Evolutionary conservation across 2,329 filamentous ascomycete genomes (phyloP), one percentile per base, ranked within the genome.

Genomic region (Xylaria sp.): DNA sequence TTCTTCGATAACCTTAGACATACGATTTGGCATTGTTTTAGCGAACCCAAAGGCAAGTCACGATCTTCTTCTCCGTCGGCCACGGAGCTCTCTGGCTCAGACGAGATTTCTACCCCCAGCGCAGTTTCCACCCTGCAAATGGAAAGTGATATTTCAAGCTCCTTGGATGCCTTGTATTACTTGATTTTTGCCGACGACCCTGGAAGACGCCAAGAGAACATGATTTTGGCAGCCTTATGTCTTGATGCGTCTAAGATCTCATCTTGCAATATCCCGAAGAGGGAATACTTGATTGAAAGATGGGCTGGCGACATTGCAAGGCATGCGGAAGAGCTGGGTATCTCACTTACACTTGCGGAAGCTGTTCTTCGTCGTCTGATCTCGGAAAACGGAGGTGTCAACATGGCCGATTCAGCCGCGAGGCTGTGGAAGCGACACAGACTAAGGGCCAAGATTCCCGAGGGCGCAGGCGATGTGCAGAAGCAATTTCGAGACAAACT

Each of bases 171-270:
- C 6, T 55, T 70, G 34, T 62, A 56, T 13, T 60, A 45, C 32
- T 25, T 70, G 20, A 3, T 63, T 23, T 62, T 57, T 23, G 13
- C 15, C 2, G 13, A 34, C 8, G 18, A 4, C 6, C 45, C 46
- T 9, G 28, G 56, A 0, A 23, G 32, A 4, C 18, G 4, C 2
- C 34, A n/a, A 2, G 52, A 56, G 6, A 70, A 70, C 41, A 9
- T 67, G n/a, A 60, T 65, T 32, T 25, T 70, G 3, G 58, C 58
- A 13, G 8, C 46, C 25, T 45, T 70, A 28, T 65, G 52, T 13
- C 5, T 60, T 8, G 2, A 41, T 1, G 39, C 58, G n/a, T 3
- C 13, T 13, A 4, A 10, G 3, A 23, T 67, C 9, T 10, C 18
- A 8, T 0, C 0, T 4, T 63, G 28, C 46, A 25, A 41, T 10